These are phyloP conservation scores for Arthrobotrys musiformis DNA, from an alignment of 2,329 filamentous ascomycete genomes.

Conservation along the genomic window DNA sequence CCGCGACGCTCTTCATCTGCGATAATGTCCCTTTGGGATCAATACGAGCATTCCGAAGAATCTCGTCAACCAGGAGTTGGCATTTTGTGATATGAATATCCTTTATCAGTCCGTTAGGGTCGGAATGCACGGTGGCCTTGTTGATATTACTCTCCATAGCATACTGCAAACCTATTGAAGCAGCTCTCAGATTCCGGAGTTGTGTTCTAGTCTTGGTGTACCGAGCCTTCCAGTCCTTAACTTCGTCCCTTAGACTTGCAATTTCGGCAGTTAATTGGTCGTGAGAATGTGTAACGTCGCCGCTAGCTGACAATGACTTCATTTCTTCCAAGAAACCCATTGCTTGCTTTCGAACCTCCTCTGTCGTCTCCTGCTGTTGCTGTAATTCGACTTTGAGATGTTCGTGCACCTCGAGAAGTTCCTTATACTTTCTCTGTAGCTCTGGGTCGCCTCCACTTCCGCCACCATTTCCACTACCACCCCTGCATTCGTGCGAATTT, in stretches of 20 bases:
- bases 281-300: conserved; percentile 81
- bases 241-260: conserved; percentile 79
- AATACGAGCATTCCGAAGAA: conserved; percentile 80
- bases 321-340: conserved; percentile 87
- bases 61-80: conserved; percentile 91
- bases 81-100: conserved; percentile 95
- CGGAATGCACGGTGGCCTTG: conserved; percentile 77
- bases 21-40: conserved; percentile 80
- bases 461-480: background rate
- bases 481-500: conserved; percentile 53
- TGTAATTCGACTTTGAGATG: conserved; percentile 73
- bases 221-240: conserved; percentile 88
- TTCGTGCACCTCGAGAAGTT: conserved; percentile 72
- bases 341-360: conserved; percentile 86
- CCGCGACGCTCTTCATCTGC: conserved; percentile 85
- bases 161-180: conserved; percentile 73
- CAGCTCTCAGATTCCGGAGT: conserved; percentile 80
- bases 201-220: conserved; percentile 91
- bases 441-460: conserved; percentile 65
- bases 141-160: conserved; percentile 66
- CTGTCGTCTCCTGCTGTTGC: conserved; percentile 79
- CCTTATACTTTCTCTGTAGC: conserved; percentile 70
- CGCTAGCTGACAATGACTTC: conserved; percentile 83
- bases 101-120: conserved; percentile 81
- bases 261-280: conserved; percentile 80